Conservation (phyloP, 164 flowering plant genomes). For the Vitis riparia region DNA sequence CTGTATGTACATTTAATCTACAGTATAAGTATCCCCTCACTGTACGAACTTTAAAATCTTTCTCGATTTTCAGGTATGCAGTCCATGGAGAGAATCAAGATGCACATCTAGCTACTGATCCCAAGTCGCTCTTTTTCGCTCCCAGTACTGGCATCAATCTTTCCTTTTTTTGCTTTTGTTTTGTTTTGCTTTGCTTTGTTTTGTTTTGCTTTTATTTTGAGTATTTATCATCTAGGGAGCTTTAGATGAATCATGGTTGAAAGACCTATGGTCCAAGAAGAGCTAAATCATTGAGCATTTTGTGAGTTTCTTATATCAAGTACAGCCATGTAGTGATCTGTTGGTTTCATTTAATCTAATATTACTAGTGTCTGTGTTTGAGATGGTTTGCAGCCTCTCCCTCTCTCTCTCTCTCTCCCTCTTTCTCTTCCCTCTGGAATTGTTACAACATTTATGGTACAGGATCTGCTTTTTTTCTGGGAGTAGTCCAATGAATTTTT, state of each 20-base stretch:
- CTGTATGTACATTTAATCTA: too few relatives aligned
- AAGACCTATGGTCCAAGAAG: neutral
- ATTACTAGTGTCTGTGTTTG: neutral
- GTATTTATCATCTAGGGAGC: neutral
- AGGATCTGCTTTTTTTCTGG: neutral
- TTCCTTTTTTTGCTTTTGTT: neutral
- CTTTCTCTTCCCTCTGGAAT: neutral
- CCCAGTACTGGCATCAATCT: too few relatives aligned
- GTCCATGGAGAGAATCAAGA: too few relatives aligned
- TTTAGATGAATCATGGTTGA: slow-evolving; percentile 6
- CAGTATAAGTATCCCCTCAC: too few relatives aligned
- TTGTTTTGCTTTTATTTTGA: neutral
- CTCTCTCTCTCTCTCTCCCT: slow-evolving; percentile 2
- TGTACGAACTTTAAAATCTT: too few relatives aligned
- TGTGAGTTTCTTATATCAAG: slow-evolving; percentile 2
- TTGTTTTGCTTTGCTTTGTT: neutral
- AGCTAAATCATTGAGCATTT: slow-evolving; percentile 11
- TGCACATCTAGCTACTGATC: neutral
- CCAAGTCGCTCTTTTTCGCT: slow-evolving; percentile 7
- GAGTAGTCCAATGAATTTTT: slow-evolving; percentile 20
- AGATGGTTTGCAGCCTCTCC: neutral
- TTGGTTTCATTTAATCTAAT: neutral
- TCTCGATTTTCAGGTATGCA: too few relatives aligned
- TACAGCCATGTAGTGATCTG: slow-evolving; percentile 8
- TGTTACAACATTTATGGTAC: neutral